These are phyloP conservation scores for Schizophyllum amplum DNA, from an alignment of 1,284 basidiomycete genomes.

Conservation along the genomic window DNA sequence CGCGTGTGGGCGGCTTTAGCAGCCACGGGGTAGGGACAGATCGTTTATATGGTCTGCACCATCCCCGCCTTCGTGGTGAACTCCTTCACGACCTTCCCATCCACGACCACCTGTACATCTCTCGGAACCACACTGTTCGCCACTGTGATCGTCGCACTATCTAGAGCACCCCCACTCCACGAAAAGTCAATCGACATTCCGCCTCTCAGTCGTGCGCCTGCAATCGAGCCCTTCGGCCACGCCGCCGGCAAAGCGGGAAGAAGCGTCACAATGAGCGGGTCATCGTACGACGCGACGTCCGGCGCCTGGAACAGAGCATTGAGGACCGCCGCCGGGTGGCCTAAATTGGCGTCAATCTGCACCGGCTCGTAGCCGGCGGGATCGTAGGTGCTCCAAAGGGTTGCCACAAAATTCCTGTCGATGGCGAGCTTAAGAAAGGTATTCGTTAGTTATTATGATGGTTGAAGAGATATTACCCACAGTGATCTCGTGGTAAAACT, in stretches of 20 bases:
- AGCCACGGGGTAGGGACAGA: too few relatives aligned
- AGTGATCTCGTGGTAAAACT: slow-evolving; percentile 58
- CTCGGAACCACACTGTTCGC: neutral
- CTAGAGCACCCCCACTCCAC: slow-evolving; percentile 43
- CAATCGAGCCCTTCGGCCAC: slow-evolving; percentile 54
- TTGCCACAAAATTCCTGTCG: slow-evolving; percentile 50
- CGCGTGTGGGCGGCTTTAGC: too few relatives aligned
- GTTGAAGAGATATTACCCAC: slow-evolving; percentile 26
- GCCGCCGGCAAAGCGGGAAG: slow-evolving; percentile 56
- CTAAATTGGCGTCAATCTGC: slow-evolving; percentile 74
- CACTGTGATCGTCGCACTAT: slow-evolving; percentile 24
- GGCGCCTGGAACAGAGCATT: slow-evolving; percentile 64
- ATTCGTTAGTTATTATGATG: neutral
- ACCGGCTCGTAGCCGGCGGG: slow-evolving; percentile 32
- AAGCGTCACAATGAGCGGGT: slow-evolving; percentile 46
- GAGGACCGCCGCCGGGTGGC: slow-evolving; percentile 56
- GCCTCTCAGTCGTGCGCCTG: slow-evolving; percentile 51
- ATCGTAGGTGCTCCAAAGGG: slow-evolving; percentile 59
- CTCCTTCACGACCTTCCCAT: neutral
- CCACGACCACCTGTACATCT: neutral
- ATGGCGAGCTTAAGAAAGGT: slow-evolving; percentile 42
- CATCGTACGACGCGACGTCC: slow-evolving; percentile 43
- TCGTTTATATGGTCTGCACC: neutral
- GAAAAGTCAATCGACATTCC: slow-evolving; percentile 46
- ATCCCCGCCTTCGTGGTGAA: neutral